Conservation (phyloP, 257 asterid species). For the Thymus mandschuricus region DNA sequence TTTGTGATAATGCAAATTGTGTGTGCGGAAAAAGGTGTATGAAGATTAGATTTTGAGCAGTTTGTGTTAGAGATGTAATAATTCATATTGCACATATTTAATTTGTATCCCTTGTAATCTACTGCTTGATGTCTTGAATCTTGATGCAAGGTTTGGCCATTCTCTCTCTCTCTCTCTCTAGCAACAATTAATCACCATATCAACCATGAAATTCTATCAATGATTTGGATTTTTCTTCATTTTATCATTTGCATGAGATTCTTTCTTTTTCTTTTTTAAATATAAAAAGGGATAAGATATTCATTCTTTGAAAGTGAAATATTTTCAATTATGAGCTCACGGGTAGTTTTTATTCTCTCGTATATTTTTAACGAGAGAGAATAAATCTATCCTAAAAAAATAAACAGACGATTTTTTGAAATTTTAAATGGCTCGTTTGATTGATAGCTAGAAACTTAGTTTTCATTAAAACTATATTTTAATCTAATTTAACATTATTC, state of each 20-base stretch:
- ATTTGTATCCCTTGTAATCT: neutral
- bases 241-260: no score
- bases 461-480: no score
- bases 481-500: no score
- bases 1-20: constrained; percentile 9
- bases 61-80: constrained; percentile 8
- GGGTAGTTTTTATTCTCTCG: neutral
- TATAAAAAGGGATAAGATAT: neutral
- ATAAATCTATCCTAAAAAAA: no score
- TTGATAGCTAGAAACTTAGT: no score
- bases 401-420: neutral
- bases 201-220: no score
- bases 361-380: neutral
- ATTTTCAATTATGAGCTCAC: constrained; percentile 7
- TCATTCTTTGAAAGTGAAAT: constrained; percentile 3
- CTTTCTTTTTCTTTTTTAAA: no score
- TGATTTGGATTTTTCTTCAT: no score
- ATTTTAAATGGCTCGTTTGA: neutral
- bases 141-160: neutral
- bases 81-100: constrained; percentile 24
- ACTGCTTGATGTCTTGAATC: neutral
- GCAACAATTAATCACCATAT: no score
- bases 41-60: constrained; percentile 5
- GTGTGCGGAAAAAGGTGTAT: constrained; percentile 17
- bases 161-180: neutral